Base-by-base conservation (phyloP, 306 rosid species). In the Dalbergia cochinchinensis region DNA sequence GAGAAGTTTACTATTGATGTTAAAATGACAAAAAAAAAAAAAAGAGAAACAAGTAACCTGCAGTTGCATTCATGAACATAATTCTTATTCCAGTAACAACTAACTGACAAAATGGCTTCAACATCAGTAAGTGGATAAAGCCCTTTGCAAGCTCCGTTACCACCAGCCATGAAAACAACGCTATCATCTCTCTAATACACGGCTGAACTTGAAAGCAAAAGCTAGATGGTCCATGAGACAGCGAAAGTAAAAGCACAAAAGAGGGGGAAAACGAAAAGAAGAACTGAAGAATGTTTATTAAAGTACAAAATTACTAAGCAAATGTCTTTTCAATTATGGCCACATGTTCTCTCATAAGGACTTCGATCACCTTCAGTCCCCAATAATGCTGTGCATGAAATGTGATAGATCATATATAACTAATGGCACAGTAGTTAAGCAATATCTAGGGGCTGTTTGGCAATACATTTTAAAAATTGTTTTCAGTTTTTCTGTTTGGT, bases 31-130 rank as follows among this genome's bases (percentile, higher is more conserved):
- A 20, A 20, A 20, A 20, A 20, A 1, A 20, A 20, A 1, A 20
- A 20, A 1, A 20, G 1, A 20, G 22, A 20, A 20, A 20, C 22
- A 20, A 20, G 22, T 20, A 20, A 20, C 22, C 1, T 20, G 22
- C 22, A 20, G 22, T 20, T 0, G 22, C 22, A 20, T 35, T 35
- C 39, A 35, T 35, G 39, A 35, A 35, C 39, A 76, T 51, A 10
- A 48, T 48, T 48, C 7, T 48, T 48, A 14, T 53, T 85, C 74
- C 64, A 53, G 74, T 88, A 89, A 87, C 89, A 89, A 76, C 84
- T 44, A 84, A 72, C 82, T 75, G 85, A 87, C 92, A 89, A 60
- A 76, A 82, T 72, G 71, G 83, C 76, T 33, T 50, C 73, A 87
- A 84, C 81, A n/a, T n/a, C n/a, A 80, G 86, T 82, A 41, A 54